Evolutionary conservation across 768 basidiomycete genomes (phyloP).

Genomic region (Omphalotus guepiniiformis): DNA sequence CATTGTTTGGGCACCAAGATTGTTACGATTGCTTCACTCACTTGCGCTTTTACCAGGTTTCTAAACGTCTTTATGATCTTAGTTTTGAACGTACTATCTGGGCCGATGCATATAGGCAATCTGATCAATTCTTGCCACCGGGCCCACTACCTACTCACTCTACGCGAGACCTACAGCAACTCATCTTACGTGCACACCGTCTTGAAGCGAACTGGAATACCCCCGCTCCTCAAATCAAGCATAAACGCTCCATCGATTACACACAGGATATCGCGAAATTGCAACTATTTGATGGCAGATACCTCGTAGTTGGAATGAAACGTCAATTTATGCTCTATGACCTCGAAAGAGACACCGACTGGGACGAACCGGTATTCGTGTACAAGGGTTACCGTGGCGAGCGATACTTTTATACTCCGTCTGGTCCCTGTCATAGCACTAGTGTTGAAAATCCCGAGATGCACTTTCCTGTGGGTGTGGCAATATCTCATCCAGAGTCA

Average conservation of each 20-base stretch:
- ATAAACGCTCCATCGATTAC: not conserved
- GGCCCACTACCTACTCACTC: not conserved
- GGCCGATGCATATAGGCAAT: not conserved
- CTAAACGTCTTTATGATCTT: not conserved
- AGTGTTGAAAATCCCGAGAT: not conserved
- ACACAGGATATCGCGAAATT: not conserved
- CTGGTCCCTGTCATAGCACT: not conserved
- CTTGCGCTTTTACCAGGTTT: no score
- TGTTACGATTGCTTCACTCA: no score
- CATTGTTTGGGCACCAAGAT: no score
- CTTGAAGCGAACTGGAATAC: not conserved
- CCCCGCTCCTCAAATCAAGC: not conserved
- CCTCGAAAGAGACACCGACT: not conserved
- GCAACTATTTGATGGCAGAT: not conserved
- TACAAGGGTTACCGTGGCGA: no score
- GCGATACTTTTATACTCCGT: not conserved
- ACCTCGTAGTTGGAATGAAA: not conserved
- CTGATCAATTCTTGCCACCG: not conserved
- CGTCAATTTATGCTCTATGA: not conserved
- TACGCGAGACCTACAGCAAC: not conserved
- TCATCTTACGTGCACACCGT: not conserved
- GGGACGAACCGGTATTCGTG: not conserved
- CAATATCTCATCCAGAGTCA: not conserved
- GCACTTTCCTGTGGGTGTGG: not conserved
- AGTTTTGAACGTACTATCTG: not conserved